Evolutionary conservation across 108 stramenopile species (phyloP), one percentile per base, ranked within the genome.

Genomic region (Stephanodiscus triporus): DNA sequence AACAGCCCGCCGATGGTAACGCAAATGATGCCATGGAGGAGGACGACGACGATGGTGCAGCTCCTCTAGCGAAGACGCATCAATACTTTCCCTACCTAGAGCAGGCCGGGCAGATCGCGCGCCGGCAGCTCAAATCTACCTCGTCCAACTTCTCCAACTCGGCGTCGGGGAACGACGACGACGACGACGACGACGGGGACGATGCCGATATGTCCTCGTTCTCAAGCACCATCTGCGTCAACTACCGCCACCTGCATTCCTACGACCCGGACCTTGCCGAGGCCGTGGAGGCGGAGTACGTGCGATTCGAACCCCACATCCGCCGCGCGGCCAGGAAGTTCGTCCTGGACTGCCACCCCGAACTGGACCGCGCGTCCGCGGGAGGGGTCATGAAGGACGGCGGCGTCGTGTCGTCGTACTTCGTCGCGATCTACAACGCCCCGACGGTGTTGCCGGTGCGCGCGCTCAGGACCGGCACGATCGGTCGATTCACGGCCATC

Each of bases 271-370:
- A 95, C 59, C 65, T 95, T 22, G 91, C 94, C 9, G 94, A 94
- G 42, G 95, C 95, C 27, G 82, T 98, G 27, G 87, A 90, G 67
- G 59, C 51, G 9, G 95, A 98, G 63, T 94, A 86, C 72, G 82
- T 89, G 36, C 86, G 97, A 8, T 96, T 96, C 63, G 97, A 97
- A 68, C 87, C 89, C 9, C 92, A 80, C 58, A 36, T 97, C 19
- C 78, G 94, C 0, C 58, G 87, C 19, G 92, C 92, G 2, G 71
- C 87, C 0, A 58, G 81, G 24, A 42, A 68, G 26, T 91, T 94
- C 61, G 79, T 95, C 16, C 38, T 76, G 24, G 82, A 85, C 11
- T 66, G 77, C 24, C 80, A 89, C 67, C 93, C 93, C 0, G 77
- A 85, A 30, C 60, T 91, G 57, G 84, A 88, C 34, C 59, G 57